These are phyloP conservation scores for Vitis riparia DNA, from an alignment of 164 flowering plant genomes.

Conservation along the genomic window DNA sequence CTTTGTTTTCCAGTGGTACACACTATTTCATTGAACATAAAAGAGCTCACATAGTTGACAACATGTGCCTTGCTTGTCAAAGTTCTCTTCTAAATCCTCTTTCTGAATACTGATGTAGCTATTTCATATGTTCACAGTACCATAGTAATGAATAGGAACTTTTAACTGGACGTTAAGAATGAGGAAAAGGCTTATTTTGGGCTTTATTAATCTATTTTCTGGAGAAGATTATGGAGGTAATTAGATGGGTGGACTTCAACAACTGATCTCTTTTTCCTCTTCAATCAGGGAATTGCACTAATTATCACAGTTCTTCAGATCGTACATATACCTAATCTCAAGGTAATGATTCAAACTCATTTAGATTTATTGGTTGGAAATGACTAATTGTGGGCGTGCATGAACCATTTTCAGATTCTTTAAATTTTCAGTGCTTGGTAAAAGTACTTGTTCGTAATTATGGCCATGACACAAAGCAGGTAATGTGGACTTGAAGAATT, in stretches of 20 bases:
- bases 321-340: constrained; percentile 50
- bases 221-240: not conserved
- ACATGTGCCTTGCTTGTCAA: not conserved
- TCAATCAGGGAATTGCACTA: constrained; percentile 46
- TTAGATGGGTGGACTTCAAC: not conserved
- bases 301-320: constrained; percentile 54
- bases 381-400: too few species aligned
- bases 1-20: too few species aligned
- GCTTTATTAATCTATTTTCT: not conserved
- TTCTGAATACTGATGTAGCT: not conserved
- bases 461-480: too few species aligned
- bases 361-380: not conserved
- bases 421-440: too few species aligned
- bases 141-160: too few species aligned
- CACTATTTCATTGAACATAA: not conserved
- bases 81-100: not conserved
- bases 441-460: too few species aligned
- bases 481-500: too few species aligned
- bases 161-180: not conserved
- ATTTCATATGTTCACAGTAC: not conserved
- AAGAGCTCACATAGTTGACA: not conserved
- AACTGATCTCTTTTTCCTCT: not conserved
- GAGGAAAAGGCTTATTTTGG: not conserved
- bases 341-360: constrained; percentile 29
- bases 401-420: too few species aligned